These are phyloP conservation scores for Podospora australis DNA, from an alignment of 495 filamentous ascomycete genomes.

Conservation along the genomic window DNA sequence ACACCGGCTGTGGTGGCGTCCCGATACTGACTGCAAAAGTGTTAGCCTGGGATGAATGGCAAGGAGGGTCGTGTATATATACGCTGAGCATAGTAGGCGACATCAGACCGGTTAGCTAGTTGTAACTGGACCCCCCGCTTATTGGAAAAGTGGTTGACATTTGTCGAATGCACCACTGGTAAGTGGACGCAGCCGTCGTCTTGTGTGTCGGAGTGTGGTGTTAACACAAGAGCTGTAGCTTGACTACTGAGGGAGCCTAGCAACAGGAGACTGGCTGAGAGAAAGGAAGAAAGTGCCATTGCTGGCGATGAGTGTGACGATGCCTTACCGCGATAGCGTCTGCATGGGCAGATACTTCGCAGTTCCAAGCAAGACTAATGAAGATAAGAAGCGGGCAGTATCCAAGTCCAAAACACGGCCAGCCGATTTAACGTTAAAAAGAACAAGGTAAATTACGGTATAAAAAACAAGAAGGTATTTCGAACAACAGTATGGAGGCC, in stretches of 20 bases:
- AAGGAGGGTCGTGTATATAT: no score
- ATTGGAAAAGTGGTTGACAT: constrained; percentile 32
- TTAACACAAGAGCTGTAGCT: constrained; percentile 9
- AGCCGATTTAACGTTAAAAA: constrained; percentile 3
- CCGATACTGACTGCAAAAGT: constrained; percentile 37
- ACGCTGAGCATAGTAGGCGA: constrained; percentile 45
- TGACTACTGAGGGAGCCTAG: constrained; percentile 23
- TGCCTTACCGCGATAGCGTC: constrained; percentile 19
- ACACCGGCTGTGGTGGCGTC: constrained; percentile 40
- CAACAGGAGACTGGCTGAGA: constrained; percentile 24
- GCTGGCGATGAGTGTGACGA: constrained; percentile 21
- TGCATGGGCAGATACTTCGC: constrained; percentile 23
- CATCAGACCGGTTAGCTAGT: constrained; percentile 42
- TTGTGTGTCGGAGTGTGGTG: constrained; percentile 10
- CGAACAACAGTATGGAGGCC: constrained; percentile 2
- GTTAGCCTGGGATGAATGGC: constrained; percentile 13
- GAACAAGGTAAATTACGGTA: no score
- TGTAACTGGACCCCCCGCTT: constrained; percentile 35
- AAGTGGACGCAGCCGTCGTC: constrained; percentile 35
- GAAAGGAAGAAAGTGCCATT: constrained; percentile 33
- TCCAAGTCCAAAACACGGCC: constrained; percentile 7
- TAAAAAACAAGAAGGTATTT: constrained; percentile 3
- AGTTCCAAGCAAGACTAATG: neutral
- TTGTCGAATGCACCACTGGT: constrained; percentile 42
- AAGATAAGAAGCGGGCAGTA: constrained; percentile 8